phyloP scores from a whole-genome alignment of 306 rosid genomes.

The Parietaria judaica region DNA sequence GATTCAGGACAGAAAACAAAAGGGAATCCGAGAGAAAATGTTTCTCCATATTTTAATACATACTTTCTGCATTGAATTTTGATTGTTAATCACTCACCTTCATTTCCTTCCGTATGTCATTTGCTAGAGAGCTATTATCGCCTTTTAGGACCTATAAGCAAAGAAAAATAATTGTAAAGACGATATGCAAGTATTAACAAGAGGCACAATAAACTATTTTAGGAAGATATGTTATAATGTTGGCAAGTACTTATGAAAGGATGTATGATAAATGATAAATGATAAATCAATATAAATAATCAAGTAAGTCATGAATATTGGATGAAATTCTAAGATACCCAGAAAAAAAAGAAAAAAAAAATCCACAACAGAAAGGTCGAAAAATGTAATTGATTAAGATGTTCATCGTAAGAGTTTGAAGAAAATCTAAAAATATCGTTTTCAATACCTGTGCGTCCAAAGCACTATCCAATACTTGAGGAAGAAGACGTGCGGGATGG shows the following conservation, averaged over 20 bases:
- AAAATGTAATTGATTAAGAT: not conserved
- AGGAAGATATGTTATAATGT: not conserved
- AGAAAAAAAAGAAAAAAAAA: not conserved
- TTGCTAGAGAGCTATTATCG: slow-evolving; percentile 92
- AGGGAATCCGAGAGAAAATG: slow-evolving; percentile 13
- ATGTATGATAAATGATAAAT: not conserved
- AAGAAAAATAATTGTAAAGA: slow-evolving; percentile 23
- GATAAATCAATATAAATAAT: not conserved
- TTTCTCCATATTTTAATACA: not conserved
- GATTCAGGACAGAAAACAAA: not conserved
- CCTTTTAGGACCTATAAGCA: slow-evolving; percentile 78
- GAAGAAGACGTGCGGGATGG: slow-evolving; percentile 96
- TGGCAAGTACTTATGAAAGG: not conserved
- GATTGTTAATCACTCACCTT: slow-evolving; percentile 46
- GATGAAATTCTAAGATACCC: not conserved
- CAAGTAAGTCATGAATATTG: not conserved
- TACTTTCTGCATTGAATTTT: slow-evolving; percentile 7
- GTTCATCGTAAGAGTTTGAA: not conserved
- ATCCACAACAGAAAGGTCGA: not conserved
- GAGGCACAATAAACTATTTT: not conserved
- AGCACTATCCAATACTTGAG: slow-evolving; percentile 96
- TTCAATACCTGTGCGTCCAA: slow-evolving; percentile 83
- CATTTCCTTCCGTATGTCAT: slow-evolving; percentile 98
- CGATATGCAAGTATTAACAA: slow-evolving; percentile 1
- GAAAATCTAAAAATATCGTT: not conserved